These are phyloP conservation scores for Dunaliella primolecta DNA, from an alignment of 139 green algal genomes.

Conservation along the genomic window DNA sequence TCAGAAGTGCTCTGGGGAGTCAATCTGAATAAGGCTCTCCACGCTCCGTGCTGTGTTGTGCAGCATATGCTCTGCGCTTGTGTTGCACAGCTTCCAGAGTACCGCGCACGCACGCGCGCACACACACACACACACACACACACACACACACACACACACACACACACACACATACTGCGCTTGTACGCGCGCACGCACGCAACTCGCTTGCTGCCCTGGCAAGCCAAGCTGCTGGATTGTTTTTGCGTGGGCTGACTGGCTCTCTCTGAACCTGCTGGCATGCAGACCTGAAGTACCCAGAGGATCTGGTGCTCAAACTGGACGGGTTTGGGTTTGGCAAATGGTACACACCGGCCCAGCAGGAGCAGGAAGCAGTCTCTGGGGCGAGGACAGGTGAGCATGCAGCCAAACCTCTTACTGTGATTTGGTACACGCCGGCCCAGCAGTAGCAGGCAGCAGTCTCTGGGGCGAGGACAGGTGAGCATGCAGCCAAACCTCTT, in stretches of 20 bases:
- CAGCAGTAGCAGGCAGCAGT: background rate
- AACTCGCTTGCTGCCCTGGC: background rate
- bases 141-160: too few relatives aligned
- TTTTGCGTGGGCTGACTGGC: too few relatives aligned
- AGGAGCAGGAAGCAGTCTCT: background rate
- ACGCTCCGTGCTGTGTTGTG: too few relatives aligned
- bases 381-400: background rate
- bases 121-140: too few relatives aligned
- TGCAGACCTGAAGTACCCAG: background rate
- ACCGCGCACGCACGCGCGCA: too few relatives aligned
- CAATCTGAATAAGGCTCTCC: too few relatives aligned
- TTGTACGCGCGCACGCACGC: background rate
- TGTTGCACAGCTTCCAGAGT: too few relatives aligned
- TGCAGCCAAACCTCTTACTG: too few relatives aligned
- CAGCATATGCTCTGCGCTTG: too few relatives aligned
- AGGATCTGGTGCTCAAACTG: constrained; percentile 65
- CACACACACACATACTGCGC: background rate
- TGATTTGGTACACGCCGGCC: constrained; percentile 21
- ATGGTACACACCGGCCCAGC: constrained; percentile 15
- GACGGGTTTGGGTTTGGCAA: constrained; percentile 77
- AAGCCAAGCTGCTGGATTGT: background rate
- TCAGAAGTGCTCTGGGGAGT: too few relatives aligned
- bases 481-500: too few relatives aligned
- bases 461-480: background rate
- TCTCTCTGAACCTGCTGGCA: too few relatives aligned